Percentiles rank a stretch among this genome's conserved stretches.
phyloP scores from a whole-genome alignment of 305 asterid genomes.

The Fraxinus nigra region DNA sequence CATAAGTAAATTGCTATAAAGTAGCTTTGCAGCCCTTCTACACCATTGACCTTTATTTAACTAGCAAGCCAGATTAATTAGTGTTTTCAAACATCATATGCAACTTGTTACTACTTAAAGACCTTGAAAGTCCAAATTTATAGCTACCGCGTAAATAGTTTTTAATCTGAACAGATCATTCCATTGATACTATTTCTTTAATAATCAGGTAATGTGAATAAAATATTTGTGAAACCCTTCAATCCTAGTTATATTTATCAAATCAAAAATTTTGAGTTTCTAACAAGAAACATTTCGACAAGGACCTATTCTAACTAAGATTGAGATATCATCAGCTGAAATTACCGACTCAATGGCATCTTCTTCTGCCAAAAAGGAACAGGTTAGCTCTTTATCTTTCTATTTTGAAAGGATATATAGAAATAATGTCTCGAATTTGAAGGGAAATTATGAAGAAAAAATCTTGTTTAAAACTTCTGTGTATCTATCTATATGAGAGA shows the following conservation, averaged over 20 bases:
- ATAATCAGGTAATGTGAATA: neutral
- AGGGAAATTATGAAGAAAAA: neutral
- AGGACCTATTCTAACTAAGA: conserved; percentile 27
- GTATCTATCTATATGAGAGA: neutral
- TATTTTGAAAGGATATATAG: neutral
- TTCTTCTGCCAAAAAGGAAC: conserved; percentile 43
- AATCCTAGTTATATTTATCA: neutral
- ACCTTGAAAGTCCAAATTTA: neutral
- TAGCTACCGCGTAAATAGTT: neutral
- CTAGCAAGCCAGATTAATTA: neutral
- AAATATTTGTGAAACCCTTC: neutral
- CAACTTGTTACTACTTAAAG: neutral
- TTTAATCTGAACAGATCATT: neutral
- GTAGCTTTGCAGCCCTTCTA: neutral
- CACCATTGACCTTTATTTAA: neutral
- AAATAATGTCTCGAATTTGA: neutral
- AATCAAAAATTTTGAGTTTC: neutral
- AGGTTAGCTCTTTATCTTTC: conserved; percentile 30
- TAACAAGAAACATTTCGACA: conserved; percentile 15
- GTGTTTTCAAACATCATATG: neutral
- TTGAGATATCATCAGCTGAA: conserved; percentile 48
- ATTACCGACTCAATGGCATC: conserved; percentile 44
- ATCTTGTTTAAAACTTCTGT: neutral
- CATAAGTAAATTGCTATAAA: neutral
- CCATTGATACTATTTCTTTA: neutral